A percentile compares a stretch with the other conserved stretches of the same genome.
These are phyloP conservation scores for Xerocomus spinulosus DNA, from an alignment of 768 basidiomycete species.

Conservation along the genomic window DNA sequence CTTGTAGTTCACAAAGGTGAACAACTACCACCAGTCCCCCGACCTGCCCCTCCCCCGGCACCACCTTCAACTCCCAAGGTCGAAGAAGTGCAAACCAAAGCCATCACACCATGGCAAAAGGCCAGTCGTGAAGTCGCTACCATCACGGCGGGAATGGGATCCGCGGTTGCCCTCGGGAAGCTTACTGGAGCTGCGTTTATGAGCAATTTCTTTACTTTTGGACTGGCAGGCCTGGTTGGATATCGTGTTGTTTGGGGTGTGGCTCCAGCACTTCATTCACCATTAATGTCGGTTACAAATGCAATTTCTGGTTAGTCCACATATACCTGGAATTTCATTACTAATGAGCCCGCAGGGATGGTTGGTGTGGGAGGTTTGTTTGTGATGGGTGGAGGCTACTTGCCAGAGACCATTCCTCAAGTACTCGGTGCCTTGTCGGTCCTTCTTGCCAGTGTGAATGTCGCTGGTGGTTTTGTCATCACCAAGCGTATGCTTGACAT, in stretches of 20 bases:
- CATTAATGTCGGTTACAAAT: conserved; percentile 88
- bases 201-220: conserved; percentile 86
- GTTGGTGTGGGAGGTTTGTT: conserved; percentile 84
- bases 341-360: conserved; percentile 42
- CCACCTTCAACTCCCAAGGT: conserved; percentile 49
- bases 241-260: conserved; percentile 91
- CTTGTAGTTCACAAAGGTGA: conserved; percentile 68
- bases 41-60: conserved; percentile 59
- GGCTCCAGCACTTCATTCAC: conserved; percentile 82
- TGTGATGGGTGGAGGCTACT: conserved; percentile 84
- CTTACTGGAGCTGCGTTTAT: conserved; percentile 79
- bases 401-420: conserved; percentile 80
- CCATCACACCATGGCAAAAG: conserved; percentile 86
- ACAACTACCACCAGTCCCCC: conserved; percentile 62
- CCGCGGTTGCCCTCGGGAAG: conserved; percentile 69
- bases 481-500: conserved; percentile 92
- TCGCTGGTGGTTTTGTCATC: conserved; percentile 84
- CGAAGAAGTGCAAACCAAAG: conserved; percentile 41
- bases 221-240: conserved; percentile 79
- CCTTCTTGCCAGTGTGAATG: conserved; percentile 83
- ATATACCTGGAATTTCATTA: conserved; percentile 5
- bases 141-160: conserved; percentile 74
- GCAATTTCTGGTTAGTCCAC: conserved; percentile 66
- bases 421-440: conserved; percentile 76
- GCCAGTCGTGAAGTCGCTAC: conserved; percentile 67